Percentiles rank a stretch among this genome's conserved stretches.
These are phyloP conservation scores for Anisodus tanguticus DNA, from an alignment of 257 asterid species.

Conservation along the genomic window DNA sequence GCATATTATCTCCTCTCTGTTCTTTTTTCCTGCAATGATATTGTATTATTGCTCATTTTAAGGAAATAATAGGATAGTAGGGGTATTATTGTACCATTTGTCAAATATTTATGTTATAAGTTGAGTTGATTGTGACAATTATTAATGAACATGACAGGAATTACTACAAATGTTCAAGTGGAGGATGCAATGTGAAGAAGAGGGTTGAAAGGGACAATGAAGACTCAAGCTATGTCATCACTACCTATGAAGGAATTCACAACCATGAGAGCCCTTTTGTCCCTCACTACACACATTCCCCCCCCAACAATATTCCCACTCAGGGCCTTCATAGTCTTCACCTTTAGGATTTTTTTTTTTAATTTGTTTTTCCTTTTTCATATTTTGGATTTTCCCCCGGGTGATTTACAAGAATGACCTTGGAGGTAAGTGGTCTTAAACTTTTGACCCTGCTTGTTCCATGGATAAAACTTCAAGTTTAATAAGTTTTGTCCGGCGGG, in stretches of 20 bases:
- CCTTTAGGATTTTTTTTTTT: not conserved
- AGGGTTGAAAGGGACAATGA: conserved; percentile 55
- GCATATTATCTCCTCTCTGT: too few species aligned
- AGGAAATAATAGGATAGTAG: too few species aligned
- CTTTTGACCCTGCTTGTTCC: too few species aligned
- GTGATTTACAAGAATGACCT: too few species aligned
- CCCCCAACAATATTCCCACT: conserved; percentile 24
- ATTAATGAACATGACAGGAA: conserved; percentile 39
- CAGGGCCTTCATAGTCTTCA: conserved; percentile 22
- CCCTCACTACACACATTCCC: conserved; percentile 15
- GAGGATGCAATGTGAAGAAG: conserved; percentile 57
- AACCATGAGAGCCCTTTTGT: conserved; percentile 42
- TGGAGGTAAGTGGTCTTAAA: too few species aligned
- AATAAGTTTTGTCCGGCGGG: too few species aligned
- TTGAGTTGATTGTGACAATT: not conserved
- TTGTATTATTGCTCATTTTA: too few species aligned
- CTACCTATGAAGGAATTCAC: conserved; percentile 58
- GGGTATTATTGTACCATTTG: too few species aligned
- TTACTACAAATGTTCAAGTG: conserved; percentile 55
- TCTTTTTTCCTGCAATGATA: too few species aligned
- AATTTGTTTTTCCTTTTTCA: not conserved
- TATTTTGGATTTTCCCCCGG: not conserved
- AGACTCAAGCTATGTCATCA: conserved; percentile 53
- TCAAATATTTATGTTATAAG: too few species aligned
- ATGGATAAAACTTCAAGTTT: too few species aligned